Conservation (phyloP, 2,329 filamentous ascomycete genomes). For the Alternaria dauci region DNA sequence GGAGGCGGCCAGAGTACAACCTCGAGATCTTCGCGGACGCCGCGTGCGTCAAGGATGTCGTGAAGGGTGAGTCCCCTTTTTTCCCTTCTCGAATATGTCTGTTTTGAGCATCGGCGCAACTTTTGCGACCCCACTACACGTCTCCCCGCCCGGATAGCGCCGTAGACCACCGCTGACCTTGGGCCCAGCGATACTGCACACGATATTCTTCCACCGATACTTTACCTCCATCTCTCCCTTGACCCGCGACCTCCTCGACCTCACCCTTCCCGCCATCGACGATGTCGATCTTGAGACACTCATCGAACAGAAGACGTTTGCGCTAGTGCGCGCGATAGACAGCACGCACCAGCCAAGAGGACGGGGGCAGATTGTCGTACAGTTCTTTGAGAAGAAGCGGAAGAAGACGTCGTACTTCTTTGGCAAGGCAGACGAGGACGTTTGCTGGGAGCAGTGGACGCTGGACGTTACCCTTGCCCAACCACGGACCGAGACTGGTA, state of each 20-base stretch:
- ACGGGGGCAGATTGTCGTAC: constrained; percentile 80
- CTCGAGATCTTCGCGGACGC: constrained; percentile 94
- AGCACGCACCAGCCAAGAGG: constrained; percentile 65
- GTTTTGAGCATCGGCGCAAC: constrained; percentile 8
- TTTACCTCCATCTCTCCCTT: constrained; percentile 85
- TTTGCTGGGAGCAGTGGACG: constrained; percentile 97
- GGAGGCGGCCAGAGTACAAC: constrained; percentile 83
- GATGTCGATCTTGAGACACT: constrained; percentile 91
- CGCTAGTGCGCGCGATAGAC: constrained; percentile 79
- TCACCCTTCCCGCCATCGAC: constrained; percentile 87
- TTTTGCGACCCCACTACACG: constrained; percentile 14
- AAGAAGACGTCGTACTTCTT: constrained; percentile 75
- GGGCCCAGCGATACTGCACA: constrained; percentile 81
- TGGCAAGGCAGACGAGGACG: constrained; percentile 83
- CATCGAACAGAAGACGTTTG: constrained; percentile 84
- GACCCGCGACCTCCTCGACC: constrained; percentile 87
- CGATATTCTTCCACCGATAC: constrained; percentile 98
- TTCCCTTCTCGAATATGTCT: constrained; percentile 7
- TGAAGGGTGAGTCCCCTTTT: constrained; percentile 73
- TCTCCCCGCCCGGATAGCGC: constrained; percentile 14
- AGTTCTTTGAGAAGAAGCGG: constrained; percentile 94
- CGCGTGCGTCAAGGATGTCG: constrained; percentile 86
- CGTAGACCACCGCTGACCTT: constrained; percentile 19
- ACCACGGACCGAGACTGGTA: constrained; percentile 86
- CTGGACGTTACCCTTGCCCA: constrained; percentile 92